Base-by-base conservation (phyloP, 306 rosid genomes). In the Lathyrus sativus region DNA sequence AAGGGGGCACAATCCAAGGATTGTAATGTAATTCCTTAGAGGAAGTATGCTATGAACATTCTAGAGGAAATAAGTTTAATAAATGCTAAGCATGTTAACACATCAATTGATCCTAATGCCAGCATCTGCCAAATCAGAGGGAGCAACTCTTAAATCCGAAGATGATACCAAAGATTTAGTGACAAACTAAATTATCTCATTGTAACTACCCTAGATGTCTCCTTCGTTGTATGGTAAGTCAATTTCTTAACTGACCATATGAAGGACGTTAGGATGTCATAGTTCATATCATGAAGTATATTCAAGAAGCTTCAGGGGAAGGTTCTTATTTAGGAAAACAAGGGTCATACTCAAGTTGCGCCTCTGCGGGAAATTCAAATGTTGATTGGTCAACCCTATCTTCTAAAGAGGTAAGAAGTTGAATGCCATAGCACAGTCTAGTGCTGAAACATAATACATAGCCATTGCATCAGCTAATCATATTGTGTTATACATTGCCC, bases 1-100 rank as follows among this genome's bases (percentile, higher is more conserved):
- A 29, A 51, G 58, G 14, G 11, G 33, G 59, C 59, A 53, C 35
- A 22, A 53, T 11, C 59, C 35, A 24, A 53, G 59, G 35, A 53
- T 22, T 53, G 35, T 11, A 22, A 22, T 53, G 33, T 53, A 53
- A 24, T 53, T 53, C 26, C 59, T 53, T 19, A 11, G 33, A 53
- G 59, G 59, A 53, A 24, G 31, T 24, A 11, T 53, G 57, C 8
- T 31, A 53, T 11, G 35, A 35, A 24, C 59, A 53, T 53, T 53
- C n/a, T 22, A 11, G 14, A 24, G 35, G 14, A 22, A 24, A 19
- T 24, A 22, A 19, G 59, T 53, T 53, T 5, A 3, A 53, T 22
- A 22, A 53, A 22, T 22, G 33, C 7, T 53, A 22, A 22, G 11
- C 59, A 22, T 51, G 58, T 9, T 51, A 53, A 53, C 31, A 22